phyloP scores from a whole-genome alignment of 208 protist species.

The Leishmania arabica region DNA sequence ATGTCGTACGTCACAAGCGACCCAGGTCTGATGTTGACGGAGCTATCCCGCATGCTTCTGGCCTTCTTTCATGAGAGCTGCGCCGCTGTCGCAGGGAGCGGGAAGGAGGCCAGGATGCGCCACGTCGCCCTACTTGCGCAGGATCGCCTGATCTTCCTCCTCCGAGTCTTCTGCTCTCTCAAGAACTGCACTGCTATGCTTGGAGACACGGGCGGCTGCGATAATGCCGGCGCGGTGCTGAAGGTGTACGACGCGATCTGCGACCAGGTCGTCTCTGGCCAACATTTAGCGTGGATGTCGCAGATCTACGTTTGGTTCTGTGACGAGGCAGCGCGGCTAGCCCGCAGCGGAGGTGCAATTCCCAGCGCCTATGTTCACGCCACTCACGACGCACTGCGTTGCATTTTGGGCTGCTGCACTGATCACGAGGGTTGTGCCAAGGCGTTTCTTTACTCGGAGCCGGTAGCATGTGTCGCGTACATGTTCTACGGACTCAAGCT shows the following conservation, averaged over 20 bases:
- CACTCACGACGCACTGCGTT: slow-evolving; percentile 46
- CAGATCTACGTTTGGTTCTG: slow-evolving; percentile 56
- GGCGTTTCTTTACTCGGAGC: slow-evolving; percentile 68
- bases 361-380: slow-evolving; percentile 37
- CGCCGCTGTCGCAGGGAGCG: slow-evolving; percentile 1
- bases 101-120: slow-evolving; percentile 29
- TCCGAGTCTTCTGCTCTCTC: slow-evolving; percentile 53
- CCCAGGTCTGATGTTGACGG: slow-evolving; percentile 25
- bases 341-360: slow-evolving; percentile 24
- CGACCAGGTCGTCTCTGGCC: slow-evolving; percentile 20
- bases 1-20: slow-evolving; percentile 60
- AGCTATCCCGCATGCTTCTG: slow-evolving; percentile 47
- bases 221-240: slow-evolving; percentile 3
- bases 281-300: slow-evolving; percentile 55
- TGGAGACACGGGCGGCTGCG: slow-evolving; percentile 20
- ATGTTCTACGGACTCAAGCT: slow-evolving; percentile 80
- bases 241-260: slow-evolving; percentile 35
- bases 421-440: slow-evolving; percentile 41
- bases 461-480: slow-evolving; percentile 59
- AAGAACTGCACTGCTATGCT: slow-evolving; percentile 54
- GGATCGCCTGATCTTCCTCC: slow-evolving; percentile 60
- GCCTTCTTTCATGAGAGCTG: slow-evolving; percentile 48
- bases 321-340: slow-evolving; percentile 42
- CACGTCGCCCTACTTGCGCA: slow-evolving; percentile 34
- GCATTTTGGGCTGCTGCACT: slow-evolving; percentile 55